phyloP scores from a whole-genome alignment of 306 rosid species.

The Begonia peltatifolia region DNA sequence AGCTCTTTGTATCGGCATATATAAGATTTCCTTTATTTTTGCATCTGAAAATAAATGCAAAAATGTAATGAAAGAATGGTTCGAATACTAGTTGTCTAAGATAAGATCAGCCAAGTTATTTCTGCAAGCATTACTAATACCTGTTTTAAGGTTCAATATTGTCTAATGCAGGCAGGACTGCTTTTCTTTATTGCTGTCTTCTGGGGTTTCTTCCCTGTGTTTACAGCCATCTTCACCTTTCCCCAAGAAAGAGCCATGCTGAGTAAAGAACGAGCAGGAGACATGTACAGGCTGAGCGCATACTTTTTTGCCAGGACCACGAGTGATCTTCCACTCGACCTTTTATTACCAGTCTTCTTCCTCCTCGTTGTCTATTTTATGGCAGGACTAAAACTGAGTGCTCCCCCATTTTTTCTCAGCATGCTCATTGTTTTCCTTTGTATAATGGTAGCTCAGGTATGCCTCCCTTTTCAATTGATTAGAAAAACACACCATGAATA shows the following conservation, averaged over 20 bases:
- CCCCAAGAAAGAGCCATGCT: slow-evolving; percentile 99
- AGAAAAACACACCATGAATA: background rate
- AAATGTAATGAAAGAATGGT: too few species aligned
- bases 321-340: slow-evolving; percentile 90
- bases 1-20: too few species aligned
- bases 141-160: background rate
- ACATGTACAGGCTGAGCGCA: slow-evolving; percentile 92
- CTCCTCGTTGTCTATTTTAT: slow-evolving; percentile 81
- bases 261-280: slow-evolving; percentile 80
- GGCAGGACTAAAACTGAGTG: slow-evolving; percentile 65
- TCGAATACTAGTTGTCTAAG: background rate
- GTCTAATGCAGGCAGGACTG: slow-evolving; percentile 64
- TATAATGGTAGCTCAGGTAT: slow-evolving; percentile 96
- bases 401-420: slow-evolving; percentile 51
- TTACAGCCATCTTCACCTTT: slow-evolving; percentile 86
- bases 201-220: slow-evolving; percentile 97
- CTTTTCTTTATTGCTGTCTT: slow-evolving; percentile 92
- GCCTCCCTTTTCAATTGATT: background rate
- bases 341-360: slow-evolving; percentile 66
- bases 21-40: too few species aligned
- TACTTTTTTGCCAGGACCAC: slow-evolving; percentile 90
- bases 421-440: slow-evolving; percentile 80
- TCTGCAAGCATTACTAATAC: too few species aligned
- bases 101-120: too few species aligned
- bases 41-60: too few species aligned